Evolutionary conservation across 257 asterid species (phyloP).

Genomic region (Nyctanthes arbortristis): DNA sequence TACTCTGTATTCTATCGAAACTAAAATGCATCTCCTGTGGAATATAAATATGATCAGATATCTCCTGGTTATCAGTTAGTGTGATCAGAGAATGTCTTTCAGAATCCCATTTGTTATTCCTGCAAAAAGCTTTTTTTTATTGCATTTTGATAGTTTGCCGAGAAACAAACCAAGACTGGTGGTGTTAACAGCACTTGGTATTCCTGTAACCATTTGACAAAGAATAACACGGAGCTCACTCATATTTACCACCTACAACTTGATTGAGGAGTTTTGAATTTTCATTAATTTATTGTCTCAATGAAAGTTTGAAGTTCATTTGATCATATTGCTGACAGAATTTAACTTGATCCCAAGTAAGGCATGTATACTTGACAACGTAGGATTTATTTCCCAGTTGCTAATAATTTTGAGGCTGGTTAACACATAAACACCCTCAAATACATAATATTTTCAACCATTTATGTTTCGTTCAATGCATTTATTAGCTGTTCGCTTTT

Average conservation of each 20-base stretch:
- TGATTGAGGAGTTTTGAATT: not conserved
- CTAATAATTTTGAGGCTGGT: not conserved
- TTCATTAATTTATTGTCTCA: not conserved
- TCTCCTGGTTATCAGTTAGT: not conserved
- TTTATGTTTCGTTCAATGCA: not conserved
- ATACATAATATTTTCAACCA: not conserved
- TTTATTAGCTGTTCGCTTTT: not conserved
- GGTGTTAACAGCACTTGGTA: not conserved
- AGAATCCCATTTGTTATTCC: not conserved
- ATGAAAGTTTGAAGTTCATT: constrained; percentile 17
- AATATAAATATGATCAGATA: not conserved
- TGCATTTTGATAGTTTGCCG: not conserved
- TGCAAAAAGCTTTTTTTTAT: not conserved
- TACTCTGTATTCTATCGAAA: not conserved
- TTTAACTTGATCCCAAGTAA: not conserved
- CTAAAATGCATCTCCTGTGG: not conserved
- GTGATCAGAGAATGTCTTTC: constrained; percentile 7
- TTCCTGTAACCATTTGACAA: not conserved
- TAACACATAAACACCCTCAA: not conserved
- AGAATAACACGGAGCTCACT: not conserved
- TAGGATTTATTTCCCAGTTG: not conserved
- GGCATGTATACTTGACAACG: not conserved
- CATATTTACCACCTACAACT: not conserved
- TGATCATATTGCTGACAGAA: not conserved
- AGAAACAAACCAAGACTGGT: not conserved